A percentile compares a stretch with the other conserved stretches of the same genome.
phyloP scores from a whole-genome alignment of 192 early-diverging fungal genomes.

The Phycomyces blakesleeanus region DNA sequence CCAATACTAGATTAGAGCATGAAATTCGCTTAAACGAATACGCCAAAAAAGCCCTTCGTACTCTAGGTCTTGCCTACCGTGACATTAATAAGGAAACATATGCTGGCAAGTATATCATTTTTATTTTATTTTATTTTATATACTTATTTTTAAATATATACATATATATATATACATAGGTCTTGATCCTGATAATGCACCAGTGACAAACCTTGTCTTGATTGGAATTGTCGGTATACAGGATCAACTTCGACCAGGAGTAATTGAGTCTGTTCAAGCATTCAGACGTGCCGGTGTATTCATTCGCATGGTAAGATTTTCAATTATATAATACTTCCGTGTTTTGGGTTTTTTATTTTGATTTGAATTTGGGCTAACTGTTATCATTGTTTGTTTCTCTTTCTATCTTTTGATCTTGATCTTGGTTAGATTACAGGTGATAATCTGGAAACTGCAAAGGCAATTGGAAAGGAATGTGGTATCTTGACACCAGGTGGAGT shows the following conservation, averaged over 20 bases:
- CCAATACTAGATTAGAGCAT: conserved; percentile 37
- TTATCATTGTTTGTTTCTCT: no score
- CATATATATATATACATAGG: no score
- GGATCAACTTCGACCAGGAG: conserved; percentile 82
- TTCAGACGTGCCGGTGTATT: conserved; percentile 83
- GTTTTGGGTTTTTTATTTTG: neutral
- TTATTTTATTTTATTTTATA: conserved; percentile 35
- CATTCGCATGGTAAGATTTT: conserved; percentile 65
- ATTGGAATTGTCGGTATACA: conserved; percentile 82
- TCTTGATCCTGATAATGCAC: conserved; percentile 50
- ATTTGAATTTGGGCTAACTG: no score
- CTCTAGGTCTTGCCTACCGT: conserved; percentile 67
- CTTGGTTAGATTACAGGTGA: conserved; percentile 73
- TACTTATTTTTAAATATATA: no score
- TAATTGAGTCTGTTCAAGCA: conserved; percentile 68
- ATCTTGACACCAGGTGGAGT: conserved; percentile 74
- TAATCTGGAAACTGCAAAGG: conserved; percentile 82
- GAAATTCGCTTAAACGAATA: conserved; percentile 52
- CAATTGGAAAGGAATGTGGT: conserved; percentile 85
- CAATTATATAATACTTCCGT: neutral
- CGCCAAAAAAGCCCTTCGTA: conserved; percentile 69
- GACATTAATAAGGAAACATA: conserved; percentile 57
- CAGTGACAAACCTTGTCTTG: conserved; percentile 51
- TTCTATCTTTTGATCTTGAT: no score
- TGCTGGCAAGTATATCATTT: conserved; percentile 16